Conservation (phyloP, 2,329 filamentous ascomycete genomes). For the Botrytis fragariae region DNA sequence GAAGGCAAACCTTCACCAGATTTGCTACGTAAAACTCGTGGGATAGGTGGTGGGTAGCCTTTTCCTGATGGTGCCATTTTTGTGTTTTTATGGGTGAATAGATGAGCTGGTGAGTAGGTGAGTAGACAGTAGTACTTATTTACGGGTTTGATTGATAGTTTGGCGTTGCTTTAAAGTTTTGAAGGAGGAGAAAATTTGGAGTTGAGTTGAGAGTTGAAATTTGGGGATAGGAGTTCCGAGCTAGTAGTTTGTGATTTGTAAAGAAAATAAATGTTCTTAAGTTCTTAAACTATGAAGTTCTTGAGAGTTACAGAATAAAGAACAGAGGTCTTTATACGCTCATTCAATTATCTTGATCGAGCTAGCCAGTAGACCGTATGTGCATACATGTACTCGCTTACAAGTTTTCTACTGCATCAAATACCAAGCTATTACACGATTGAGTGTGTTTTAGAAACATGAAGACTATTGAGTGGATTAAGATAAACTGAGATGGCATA, state of each 20-base stretch:
- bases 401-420: not conserved
- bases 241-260: not conserved
- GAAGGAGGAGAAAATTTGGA: too few species aligned
- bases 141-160: not conserved
- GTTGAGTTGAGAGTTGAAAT: too few species aligned
- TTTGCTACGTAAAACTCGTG: not conserved
- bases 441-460: not conserved
- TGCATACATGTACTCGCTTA: not conserved
- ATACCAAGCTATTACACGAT: accelerated
- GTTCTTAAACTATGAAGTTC: not conserved
- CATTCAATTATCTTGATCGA: not conserved
- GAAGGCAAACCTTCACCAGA: accelerated
- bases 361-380: not conserved
- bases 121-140: not conserved
- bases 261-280: not conserved
- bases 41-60: not conserved
- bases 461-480: not conserved
- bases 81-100: not conserved
- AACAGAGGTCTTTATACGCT: not conserved
- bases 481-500: not conserved
- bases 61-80: not conserved
- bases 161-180: not conserved
- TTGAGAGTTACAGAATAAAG: not conserved
- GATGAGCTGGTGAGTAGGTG: not conserved
- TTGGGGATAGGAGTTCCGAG: too few species aligned